phyloP scores from a whole-genome alignment of 2,329 filamentous ascomycete species.

The Metarhizium robertsii region DNA sequence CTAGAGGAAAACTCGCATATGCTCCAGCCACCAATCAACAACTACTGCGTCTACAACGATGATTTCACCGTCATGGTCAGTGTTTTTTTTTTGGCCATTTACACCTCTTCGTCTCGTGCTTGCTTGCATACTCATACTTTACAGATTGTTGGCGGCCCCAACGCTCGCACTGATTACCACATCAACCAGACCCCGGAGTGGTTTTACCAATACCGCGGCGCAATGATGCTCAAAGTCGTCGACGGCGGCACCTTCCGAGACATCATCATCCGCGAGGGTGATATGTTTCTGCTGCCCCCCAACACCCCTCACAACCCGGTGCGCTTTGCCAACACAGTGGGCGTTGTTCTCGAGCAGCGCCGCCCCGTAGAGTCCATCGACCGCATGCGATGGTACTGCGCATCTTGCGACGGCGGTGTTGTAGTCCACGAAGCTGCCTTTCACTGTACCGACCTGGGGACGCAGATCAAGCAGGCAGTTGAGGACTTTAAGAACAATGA shows the following conservation, averaged over 20 bases:
- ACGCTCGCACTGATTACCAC: constrained; percentile 95
- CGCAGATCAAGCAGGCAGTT: constrained; percentile 89
- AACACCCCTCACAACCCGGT: constrained; percentile 97
- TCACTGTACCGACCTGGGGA: constrained; percentile 81
- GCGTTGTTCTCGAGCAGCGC: constrained; percentile 81
- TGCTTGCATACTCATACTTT: background rate
- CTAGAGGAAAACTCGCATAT: constrained; percentile 86
- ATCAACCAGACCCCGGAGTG: constrained; percentile 94
- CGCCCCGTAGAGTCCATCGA: constrained; percentile 63
- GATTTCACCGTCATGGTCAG: constrained; percentile 71
- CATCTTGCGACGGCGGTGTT: constrained; percentile 43
- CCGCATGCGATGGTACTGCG: constrained; percentile 85
- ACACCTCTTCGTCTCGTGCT: background rate
- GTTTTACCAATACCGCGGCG: constrained; percentile 94
- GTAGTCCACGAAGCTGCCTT: constrained; percentile 82
- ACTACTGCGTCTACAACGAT: constrained; percentile 91
- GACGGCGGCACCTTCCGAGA: constrained; percentile 65
- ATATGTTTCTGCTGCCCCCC: constrained; percentile 86
- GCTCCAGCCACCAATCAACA: constrained; percentile 89
- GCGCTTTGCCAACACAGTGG: constrained; percentile 87
- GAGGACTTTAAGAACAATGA: constrained; percentile 64
- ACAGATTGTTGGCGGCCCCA: constrained; percentile 87
- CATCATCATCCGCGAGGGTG: constrained; percentile 82
- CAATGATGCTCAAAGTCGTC: constrained; percentile 89
- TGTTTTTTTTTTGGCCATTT: background rate